Conservation (phyloP, 148 eudicot genomes). For the Heliamphora exappendiculata region DNA sequence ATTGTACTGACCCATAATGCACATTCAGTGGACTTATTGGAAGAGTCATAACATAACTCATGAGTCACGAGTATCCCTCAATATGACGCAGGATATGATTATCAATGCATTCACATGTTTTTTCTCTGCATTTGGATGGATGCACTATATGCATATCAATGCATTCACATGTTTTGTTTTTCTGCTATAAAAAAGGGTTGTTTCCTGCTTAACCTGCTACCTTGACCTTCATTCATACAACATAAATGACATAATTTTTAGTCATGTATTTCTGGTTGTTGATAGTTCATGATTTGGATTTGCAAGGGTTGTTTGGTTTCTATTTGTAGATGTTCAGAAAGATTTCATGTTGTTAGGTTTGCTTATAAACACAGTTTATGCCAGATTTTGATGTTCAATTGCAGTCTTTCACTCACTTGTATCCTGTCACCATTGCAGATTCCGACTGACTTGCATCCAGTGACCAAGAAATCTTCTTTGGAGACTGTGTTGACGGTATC, state of each 20-base stretch:
- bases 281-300: too few relatives aligned
- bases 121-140: too few relatives aligned
- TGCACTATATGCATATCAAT: too few relatives aligned
- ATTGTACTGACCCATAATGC: not conserved
- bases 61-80: not conserved
- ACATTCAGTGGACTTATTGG: not conserved
- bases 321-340: not conserved
- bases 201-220: not conserved
- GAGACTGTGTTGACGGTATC: slow-evolving; percentile 96
- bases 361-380: not conserved
- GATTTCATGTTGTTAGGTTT: not conserved
- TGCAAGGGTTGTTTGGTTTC: too few relatives aligned
- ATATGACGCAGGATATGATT: too few relatives aligned
- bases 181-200: too few relatives aligned
- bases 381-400: not conserved
- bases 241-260: not conserved
- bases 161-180: too few relatives aligned
- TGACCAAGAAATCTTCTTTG: slow-evolving; percentile 72
- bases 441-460: slow-evolving; percentile 82
- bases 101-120: too few relatives aligned
- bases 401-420: slow-evolving; percentile 2
- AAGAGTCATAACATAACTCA: not conserved
- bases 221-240: not conserved
- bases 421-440: slow-evolving; percentile 46
- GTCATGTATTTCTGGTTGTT: not conserved